Evolutionary conservation across 2,329 filamentous ascomycete species (phyloP).

Genomic region (Cladosporium velox): DNA sequence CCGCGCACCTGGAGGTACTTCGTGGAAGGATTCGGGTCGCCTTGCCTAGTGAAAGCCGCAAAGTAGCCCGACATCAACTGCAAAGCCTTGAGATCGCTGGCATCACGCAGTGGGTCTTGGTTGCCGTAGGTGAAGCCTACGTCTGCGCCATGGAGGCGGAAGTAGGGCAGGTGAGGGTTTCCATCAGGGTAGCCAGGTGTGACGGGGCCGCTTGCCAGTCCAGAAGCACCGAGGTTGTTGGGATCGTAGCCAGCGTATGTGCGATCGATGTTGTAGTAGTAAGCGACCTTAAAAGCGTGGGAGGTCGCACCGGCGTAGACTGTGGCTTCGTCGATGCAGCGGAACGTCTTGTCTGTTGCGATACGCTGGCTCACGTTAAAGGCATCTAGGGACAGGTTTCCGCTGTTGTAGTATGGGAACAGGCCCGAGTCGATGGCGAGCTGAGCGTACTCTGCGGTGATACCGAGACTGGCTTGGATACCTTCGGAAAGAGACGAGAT

Average conservation of each 20-base stretch:
- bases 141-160: constrained; percentile 61
- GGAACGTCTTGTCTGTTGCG: constrained; percentile 61
- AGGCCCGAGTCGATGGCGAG: constrained; percentile 48
- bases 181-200: constrained; percentile 45
- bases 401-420: constrained; percentile 52
- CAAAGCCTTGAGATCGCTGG: constrained; percentile 49
- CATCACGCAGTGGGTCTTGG: constrained; percentile 50
- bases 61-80: constrained; percentile 54
- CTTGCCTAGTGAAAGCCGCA: constrained; percentile 52
- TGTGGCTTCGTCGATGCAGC: constrained; percentile 62
- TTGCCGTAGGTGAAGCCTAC: constrained; percentile 34
- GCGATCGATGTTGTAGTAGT: constrained; percentile 63
- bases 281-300: constrained; percentile 52
- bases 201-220: constrained; percentile 37
- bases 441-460: constrained; percentile 44
- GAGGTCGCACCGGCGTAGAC: constrained; percentile 52
- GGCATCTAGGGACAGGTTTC: constrained; percentile 56
- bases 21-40: constrained; percentile 53
- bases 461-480: constrained; percentile 49
- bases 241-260: constrained; percentile 57
- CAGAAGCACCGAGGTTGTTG: constrained; percentile 53
- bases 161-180: constrained; percentile 55
- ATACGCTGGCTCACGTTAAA: constrained; percentile 59
- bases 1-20: constrained; percentile 51
- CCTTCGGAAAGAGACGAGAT: constrained; percentile 47